Base-by-base conservation (phyloP, 306 rosid genomes). In the Lotus japonicus region DNA sequence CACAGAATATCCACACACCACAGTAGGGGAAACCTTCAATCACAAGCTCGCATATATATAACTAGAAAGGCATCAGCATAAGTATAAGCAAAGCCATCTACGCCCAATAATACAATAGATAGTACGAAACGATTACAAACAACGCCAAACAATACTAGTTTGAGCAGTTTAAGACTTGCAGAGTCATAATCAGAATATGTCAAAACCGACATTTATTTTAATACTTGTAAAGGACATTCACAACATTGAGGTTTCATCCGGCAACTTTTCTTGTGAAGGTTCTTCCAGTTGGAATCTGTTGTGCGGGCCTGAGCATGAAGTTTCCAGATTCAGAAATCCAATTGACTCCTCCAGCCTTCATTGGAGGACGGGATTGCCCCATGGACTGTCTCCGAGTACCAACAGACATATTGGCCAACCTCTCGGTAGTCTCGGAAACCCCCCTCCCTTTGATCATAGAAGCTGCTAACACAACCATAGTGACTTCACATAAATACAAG, bases 321-420 rank as follows among this genome's bases (percentile, higher is more conserved):
- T 86, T 79, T 11, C 90, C 76, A 19, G 99, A 74, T 72, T 77
- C 90, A 11, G 90, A 82, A 50, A 69, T 71, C 99, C 97, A 90
- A 18, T 82, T 84, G 18, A 31, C 36, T 31, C 77, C 96, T 64
- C 96, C 99, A 14, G 99, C 86, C 77, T 86, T 92, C 96, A 89
- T 84, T 6, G 92, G 92, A 9, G 88, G 84, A 38, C 82, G 81
- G 54, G 82, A 69, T 69, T 81, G 92, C 54, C 70, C 88, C 44
- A 84, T 59, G 9, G 74, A 57, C 14, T 78, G 92, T 80, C 80
- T 87, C 39, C 85, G 87, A 13, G 72, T 8, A 75, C 84, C 80
- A 39, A 95, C 67, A 19, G 81, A 74, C 95, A 95, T 78, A 68
- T 85, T 90, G 6, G 78, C 81, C 72, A 95, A 78, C 92, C 86